Percentiles rank a stretch among this genome's conserved stretches.
Conservation (phyloP, 192 early-diverging fungal species). For the Podila minutissima region DNA sequence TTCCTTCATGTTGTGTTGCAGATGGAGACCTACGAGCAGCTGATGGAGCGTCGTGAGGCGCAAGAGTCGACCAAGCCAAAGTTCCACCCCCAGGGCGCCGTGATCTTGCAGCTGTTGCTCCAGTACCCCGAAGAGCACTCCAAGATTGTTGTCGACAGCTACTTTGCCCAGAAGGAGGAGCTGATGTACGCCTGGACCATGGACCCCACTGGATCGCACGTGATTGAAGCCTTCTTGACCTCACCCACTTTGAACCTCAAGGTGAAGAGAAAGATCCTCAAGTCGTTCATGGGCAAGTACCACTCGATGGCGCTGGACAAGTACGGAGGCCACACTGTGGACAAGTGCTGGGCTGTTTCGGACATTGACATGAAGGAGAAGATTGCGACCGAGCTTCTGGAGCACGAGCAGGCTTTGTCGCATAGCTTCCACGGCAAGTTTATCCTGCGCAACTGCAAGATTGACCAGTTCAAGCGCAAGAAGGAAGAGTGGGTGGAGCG, state of each 20-base stretch:
- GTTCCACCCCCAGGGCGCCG: slow-evolving; percentile 73
- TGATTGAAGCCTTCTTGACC: slow-evolving; percentile 73
- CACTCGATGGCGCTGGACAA: slow-evolving; percentile 72
- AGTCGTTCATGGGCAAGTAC: slow-evolving; percentile 65
- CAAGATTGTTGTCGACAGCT: slow-evolving; percentile 69
- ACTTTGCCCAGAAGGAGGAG: slow-evolving; percentile 63
- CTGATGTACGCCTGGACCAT: slow-evolving; percentile 64
- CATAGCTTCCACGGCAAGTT: slow-evolving; percentile 77
- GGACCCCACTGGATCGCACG: slow-evolving; percentile 77
- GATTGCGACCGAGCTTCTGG: slow-evolving; percentile 77
- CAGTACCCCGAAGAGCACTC: slow-evolving; percentile 67
- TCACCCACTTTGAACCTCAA: slow-evolving; percentile 64
- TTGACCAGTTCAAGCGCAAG: slow-evolving; percentile 78
- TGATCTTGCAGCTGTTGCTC: slow-evolving; percentile 73
- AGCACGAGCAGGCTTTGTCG: slow-evolving; percentile 62
- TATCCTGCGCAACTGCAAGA: slow-evolving; percentile 80
- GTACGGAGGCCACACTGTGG: slow-evolving; percentile 83
- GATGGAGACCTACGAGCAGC: slow-evolving; percentile 65
- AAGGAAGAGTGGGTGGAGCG: slow-evolving; percentile 82
- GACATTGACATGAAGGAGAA: slow-evolving; percentile 79
- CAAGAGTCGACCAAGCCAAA: slow-evolving; percentile 57
- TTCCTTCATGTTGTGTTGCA: slow-evolving; percentile 69
- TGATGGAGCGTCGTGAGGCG: slow-evolving; percentile 34
- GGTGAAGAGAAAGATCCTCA: slow-evolving; percentile 74
- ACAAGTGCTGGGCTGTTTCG: slow-evolving; percentile 77